Evolutionary conservation across 345 rosid species (phyloP).

Genomic region (Raphanus raphanistrum): DNA sequence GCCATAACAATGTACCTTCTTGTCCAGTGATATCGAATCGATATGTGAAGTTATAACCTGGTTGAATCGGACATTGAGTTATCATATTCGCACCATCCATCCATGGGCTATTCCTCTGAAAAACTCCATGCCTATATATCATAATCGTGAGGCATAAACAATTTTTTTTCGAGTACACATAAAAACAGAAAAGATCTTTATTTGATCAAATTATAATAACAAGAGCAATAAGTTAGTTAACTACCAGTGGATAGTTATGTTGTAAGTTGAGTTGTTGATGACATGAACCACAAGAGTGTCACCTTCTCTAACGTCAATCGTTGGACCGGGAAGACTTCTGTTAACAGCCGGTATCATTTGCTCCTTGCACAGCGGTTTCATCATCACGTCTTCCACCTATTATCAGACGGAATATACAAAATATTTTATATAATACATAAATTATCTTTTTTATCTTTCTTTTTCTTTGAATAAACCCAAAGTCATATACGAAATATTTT

Average conservation of each 20-base stretch:
- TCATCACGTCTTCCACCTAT: slow-evolving; percentile 51
- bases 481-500: neutral
- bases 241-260: slow-evolving; percentile 80
- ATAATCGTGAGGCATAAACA: neutral
- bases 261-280: slow-evolving; percentile 68
- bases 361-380: slow-evolving; percentile 51
- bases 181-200: neutral
- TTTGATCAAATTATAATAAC: neutral
- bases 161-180: neutral
- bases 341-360: slow-evolving; percentile 66
- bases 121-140: slow-evolving; percentile 46
- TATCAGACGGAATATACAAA: no score
- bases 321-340: slow-evolving; percentile 75
- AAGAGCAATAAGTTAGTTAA: slow-evolving; percentile 6
- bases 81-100: slow-evolving; percentile 45
- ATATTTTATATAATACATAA: no score
- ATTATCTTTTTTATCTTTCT: no score
- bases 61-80: slow-evolving; percentile 50
- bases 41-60: slow-evolving; percentile 39
- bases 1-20: slow-evolving; percentile 56
- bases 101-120: slow-evolving; percentile 43
- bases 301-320: slow-evolving; percentile 61
- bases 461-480: neutral
- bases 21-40: slow-evolving; percentile 42
- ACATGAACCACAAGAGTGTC: slow-evolving; percentile 74